phyloP scores from a whole-genome alignment of 805 yeast genomes.

The Millerozyma miso region DNA sequence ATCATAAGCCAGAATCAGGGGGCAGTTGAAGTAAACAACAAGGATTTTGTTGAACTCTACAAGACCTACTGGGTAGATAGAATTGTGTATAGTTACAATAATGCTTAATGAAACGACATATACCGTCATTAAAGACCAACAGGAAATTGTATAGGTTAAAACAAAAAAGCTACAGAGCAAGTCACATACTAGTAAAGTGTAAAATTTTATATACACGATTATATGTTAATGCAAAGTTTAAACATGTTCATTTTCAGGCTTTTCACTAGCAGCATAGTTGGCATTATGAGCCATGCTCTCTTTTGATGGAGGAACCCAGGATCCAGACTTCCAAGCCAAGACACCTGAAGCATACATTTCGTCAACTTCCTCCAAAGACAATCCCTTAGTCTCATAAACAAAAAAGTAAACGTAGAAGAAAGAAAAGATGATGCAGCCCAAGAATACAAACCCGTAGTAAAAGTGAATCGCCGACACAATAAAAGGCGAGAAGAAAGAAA shows the following conservation, averaged over 20 bases:
- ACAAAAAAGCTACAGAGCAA: not conserved
- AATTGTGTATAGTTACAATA: not conserved
- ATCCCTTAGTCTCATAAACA: conserved; percentile 76
- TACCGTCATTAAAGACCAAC: not conserved
- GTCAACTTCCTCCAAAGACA: conserved; percentile 79
- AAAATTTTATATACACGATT: not conserved
- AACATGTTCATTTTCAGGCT: conserved; percentile 25
- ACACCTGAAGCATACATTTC: conserved; percentile 48
- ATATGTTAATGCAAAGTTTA: conserved; percentile 3
- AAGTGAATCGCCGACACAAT: conserved; percentile 58
- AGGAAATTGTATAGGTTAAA: not conserved
- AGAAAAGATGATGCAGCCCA: conserved; percentile 59
- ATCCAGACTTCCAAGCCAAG: conserved; percentile 37
- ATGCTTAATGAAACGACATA: not conserved
- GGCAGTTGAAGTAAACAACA: not conserved
- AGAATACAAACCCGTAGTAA: conserved; percentile 61
- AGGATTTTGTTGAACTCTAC: not conserved
- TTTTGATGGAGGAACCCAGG: conserved; percentile 48
- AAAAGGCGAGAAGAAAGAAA: conserved; percentile 64
- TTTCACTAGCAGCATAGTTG: conserved; percentile 33
- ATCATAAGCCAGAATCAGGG: not conserved
- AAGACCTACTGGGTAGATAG: not conserved
- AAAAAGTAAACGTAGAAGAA: conserved; percentile 68
- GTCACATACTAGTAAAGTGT: not conserved
- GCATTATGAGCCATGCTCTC: conserved; percentile 33